These are phyloP conservation scores for Podospora australis DNA, from an alignment of 495 filamentous ascomycete genomes.

Conservation along the genomic window DNA sequence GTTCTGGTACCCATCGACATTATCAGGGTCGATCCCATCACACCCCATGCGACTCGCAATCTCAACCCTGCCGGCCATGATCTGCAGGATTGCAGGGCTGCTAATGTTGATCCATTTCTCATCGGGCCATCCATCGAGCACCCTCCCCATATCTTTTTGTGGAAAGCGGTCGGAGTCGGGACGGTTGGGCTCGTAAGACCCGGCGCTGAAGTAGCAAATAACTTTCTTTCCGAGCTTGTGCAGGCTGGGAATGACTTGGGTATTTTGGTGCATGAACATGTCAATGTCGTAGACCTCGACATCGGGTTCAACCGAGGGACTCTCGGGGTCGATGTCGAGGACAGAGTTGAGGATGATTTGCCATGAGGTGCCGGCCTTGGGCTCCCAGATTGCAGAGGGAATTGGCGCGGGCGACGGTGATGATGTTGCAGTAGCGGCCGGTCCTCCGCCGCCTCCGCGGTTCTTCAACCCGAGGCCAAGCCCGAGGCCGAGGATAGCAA, in stretches of 20 bases:
- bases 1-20: slow-evolving; percentile 59
- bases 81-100: slow-evolving; percentile 49
- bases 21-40: slow-evolving; percentile 67
- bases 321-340: slow-evolving; percentile 26
- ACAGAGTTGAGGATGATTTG: slow-evolving; percentile 28
- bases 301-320: slow-evolving; percentile 21
- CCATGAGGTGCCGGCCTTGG: slow-evolving; percentile 16
- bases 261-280: slow-evolving; percentile 21
- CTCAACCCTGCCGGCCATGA: slow-evolving; percentile 52
- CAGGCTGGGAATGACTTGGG: slow-evolving; percentile 16
- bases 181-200: slow-evolving; percentile 51
- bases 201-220: slow-evolving; percentile 71
- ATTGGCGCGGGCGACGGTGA: slow-evolving; percentile 1
- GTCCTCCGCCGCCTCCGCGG: neutral
- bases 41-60: slow-evolving; percentile 55
- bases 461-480: slow-evolving; percentile 17
- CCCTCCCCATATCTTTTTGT: slow-evolving; percentile 43
- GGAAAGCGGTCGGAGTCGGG: slow-evolving; percentile 50
- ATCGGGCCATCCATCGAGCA: slow-evolving; percentile 55
- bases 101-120: slow-evolving; percentile 62
- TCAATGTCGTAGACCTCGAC: slow-evolving; percentile 27
- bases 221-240: slow-evolving; percentile 32
- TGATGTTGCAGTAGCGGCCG: no score
- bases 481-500: slow-evolving; percentile 17
- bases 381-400: slow-evolving; percentile 17